Conservation (phyloP, 768 basidiomycete species). For the Kondoa malvinella region DNA sequence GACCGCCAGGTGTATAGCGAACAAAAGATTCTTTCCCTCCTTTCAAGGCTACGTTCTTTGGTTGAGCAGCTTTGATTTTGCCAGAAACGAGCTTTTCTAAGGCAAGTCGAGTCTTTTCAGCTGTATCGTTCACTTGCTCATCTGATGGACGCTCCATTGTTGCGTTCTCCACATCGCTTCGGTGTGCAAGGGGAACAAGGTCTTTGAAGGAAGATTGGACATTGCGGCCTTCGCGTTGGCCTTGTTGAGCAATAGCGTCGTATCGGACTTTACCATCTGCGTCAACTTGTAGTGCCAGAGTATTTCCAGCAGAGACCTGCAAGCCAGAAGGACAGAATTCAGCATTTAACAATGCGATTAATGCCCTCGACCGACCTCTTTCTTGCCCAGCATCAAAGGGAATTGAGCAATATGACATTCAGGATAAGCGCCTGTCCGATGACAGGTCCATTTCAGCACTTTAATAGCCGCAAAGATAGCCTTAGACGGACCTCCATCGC, state of each 20-base stretch:
- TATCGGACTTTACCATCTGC: slow-evolving; percentile 91
- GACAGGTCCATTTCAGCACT: slow-evolving; percentile 38
- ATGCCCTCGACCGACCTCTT: slow-evolving; percentile 36
- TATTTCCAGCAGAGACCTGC: slow-evolving; percentile 78
- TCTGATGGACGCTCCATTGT: slow-evolving; percentile 89
- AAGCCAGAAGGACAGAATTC: background rate
- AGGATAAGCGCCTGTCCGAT: slow-evolving; percentile 76
- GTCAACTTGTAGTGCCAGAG: slow-evolving; percentile 90
- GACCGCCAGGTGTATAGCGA: slow-evolving; percentile 73
- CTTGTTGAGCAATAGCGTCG: slow-evolving; percentile 51
- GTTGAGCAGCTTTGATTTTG: slow-evolving; percentile 96
- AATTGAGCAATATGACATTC: slow-evolving; percentile 97
- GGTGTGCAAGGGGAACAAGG: slow-evolving; percentile 73
- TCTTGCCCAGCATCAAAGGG: slow-evolving; percentile 82
- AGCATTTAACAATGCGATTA: background rate
- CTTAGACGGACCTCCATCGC: slow-evolving; percentile 32
- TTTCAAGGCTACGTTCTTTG: slow-evolving; percentile 57
- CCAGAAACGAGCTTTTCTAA: slow-evolving; percentile 84
- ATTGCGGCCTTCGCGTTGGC: slow-evolving; percentile 65
- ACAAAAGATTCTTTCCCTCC: slow-evolving; percentile 59
- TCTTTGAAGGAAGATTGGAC: slow-evolving; percentile 96
- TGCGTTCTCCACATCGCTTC: slow-evolving; percentile 66
- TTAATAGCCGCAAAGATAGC: slow-evolving; percentile 32
- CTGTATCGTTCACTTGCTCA: slow-evolving; percentile 74
- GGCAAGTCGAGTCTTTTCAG: slow-evolving; percentile 75